Conservation (phyloP, 23 red algal genomes). For the Gracilaria gracilis region DNA sequence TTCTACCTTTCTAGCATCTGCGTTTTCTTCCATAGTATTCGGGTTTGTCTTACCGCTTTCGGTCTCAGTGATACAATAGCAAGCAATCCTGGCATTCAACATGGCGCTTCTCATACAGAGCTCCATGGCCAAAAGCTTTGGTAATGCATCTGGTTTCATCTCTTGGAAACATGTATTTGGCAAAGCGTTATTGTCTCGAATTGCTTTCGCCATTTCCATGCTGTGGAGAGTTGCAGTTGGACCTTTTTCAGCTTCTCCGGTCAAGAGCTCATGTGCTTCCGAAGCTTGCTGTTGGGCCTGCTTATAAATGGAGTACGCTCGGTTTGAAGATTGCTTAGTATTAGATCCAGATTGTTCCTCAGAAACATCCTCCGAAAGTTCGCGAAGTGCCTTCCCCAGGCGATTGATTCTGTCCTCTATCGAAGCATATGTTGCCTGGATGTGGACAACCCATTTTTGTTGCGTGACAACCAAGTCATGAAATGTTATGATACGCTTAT, state of each 20-base stretch:
- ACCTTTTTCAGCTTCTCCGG: neutral
- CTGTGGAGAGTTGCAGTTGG: neutral
- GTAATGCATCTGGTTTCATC: neutral
- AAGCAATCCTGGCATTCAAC: neutral
- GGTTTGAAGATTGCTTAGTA: neutral
- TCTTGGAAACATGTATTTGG: neutral
- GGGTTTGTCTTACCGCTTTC: neutral
- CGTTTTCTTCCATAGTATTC: neutral
- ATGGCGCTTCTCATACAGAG: neutral
- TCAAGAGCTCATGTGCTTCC: neutral
- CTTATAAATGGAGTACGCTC: neutral
- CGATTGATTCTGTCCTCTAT: neutral
- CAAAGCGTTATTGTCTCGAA: neutral
- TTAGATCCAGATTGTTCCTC: neutral
- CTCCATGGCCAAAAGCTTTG: neutral
- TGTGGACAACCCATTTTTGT: neutral
- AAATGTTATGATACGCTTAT: neutral
- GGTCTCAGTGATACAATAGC: neutral
- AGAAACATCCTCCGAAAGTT: neutral
- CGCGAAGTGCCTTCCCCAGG: neutral
- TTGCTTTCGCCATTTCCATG: neutral
- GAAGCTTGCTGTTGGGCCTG: neutral
- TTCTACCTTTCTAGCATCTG: neutral
- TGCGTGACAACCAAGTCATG: constrained; percentile 1
- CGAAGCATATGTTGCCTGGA: neutral